Evolutionary conservation across 345 rosid genomes (phyloP), one percentile per base, ranked within the genome.

Genomic region (Stellera chamaejasme): DNA sequence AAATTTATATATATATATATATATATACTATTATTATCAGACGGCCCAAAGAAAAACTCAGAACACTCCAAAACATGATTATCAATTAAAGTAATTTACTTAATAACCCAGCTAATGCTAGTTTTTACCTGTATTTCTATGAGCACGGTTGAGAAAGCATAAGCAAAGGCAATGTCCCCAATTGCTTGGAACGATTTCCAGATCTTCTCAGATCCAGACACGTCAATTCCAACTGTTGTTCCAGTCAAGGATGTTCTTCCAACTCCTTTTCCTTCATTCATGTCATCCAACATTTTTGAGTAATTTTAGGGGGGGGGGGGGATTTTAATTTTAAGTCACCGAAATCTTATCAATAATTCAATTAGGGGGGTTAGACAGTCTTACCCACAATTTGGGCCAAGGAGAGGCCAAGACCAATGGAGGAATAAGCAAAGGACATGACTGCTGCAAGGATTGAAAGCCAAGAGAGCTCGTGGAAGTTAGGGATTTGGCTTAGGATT

Each of bases 101-200:
- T 32, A 32, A 32, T 32, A 32, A 32, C 5, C 39, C 39, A 32
- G 39, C 1, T 2, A 8, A 32, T 32, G 39, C 39, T 32, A 32
- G 0, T 32, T 32, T 3, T 75, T 74, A 65, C 96, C 92, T 88
- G 95, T 41, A 91, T 91, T 63, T 91, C 98, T 12, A 83, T 66
- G 8, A 91, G 90, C 23, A 88, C 83, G 2, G 84, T 82, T 7
- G 96, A 80, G 69, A 48, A 91, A 23, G 95, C 88, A 52, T 83
- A 91, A 39, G 98, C 94, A 69, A 91, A 91, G 11, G 98, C 95
- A 25, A 91, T 76, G 61, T 91, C 80, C n/a, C 98, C 96, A 6
- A 87, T 59, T 0, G 96, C 82, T 63, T 79, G 91, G 66, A 91
- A 85, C 8, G 87, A 59, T 45, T 63, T 77, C 98, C 96, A 87